phyloP scores from a whole-genome alignment of 2,329 filamentous ascomycete genomes.

The Aphanoascus verrucosus region DNA sequence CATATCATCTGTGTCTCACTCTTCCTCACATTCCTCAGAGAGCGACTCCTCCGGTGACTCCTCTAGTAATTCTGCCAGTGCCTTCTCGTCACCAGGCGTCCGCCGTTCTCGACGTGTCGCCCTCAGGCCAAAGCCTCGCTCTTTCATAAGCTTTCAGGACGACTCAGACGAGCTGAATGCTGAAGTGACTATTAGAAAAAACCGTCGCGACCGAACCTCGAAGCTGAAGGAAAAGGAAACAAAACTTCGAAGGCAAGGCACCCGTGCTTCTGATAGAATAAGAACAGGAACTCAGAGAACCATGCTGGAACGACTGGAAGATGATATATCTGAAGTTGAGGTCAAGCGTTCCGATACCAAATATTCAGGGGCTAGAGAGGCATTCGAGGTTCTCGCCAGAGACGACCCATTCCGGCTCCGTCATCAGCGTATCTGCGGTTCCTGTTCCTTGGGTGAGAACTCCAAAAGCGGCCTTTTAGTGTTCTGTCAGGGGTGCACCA shows the following conservation, averaged over 20 bases:
- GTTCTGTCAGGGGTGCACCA: constrained; percentile 82
- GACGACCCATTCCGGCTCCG: constrained; percentile 57
- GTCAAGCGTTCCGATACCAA: constrained; percentile 10
- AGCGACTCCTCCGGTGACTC: background rate
- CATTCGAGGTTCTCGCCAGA: constrained; percentile 50
- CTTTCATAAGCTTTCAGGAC: background rate
- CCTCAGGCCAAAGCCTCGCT: background rate
- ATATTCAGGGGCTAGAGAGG: constrained; percentile 53
- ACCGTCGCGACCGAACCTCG: background rate
- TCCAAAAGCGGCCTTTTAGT: constrained; percentile 54
- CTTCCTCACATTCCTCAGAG: background rate
- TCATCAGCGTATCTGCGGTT: constrained; percentile 62
- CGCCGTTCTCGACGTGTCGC: constrained; percentile 9
- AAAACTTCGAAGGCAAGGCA: constrained; percentile 6
- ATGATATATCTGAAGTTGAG: constrained; percentile 30
- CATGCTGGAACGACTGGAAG: constrained; percentile 42
- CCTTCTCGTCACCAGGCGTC: background rate
- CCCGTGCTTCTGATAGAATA: constrained; percentile 11
- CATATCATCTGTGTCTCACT: background rate
- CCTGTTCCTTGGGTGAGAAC: constrained; percentile 51
- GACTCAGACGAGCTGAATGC: constrained; percentile 7
- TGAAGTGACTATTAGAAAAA: background rate
- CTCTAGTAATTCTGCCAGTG: background rate
- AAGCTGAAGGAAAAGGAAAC: background rate
- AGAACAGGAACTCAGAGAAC: constrained; percentile 22